Evolutionary conservation across 306 rosid genomes (phyloP).

Genomic region (Cucurbita argyrosperma): DNA sequence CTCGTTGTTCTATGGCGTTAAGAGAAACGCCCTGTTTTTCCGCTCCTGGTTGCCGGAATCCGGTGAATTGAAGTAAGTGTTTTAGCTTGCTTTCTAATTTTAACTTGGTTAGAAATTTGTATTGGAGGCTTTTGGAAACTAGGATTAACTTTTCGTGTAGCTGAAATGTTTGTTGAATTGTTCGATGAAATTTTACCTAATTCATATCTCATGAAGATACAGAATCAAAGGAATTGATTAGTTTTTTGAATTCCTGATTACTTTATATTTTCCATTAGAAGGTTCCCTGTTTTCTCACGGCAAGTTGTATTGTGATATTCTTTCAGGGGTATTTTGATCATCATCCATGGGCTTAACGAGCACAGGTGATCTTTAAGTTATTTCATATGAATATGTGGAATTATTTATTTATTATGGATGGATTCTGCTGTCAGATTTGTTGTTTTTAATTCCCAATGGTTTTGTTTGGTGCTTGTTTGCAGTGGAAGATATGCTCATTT

Average conservation of each 20-base stretch:
- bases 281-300: slow-evolving; percentile 10
- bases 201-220: background rate
- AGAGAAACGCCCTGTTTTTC: slow-evolving; percentile 59
- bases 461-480: slow-evolving; percentile 22
- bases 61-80: slow-evolving; percentile 48
- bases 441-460: background rate
- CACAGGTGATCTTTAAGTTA: slow-evolving; percentile 42
- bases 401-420: background rate
- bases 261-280: background rate
- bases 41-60: slow-evolving; percentile 71
- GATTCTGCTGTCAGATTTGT: background rate
- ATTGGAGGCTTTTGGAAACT: background rate
- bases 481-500: slow-evolving; percentile 92
- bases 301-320: slow-evolving; percentile 9
- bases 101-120: background rate
- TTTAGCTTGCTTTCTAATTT: background rate
- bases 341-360: slow-evolving; percentile 95
- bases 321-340: slow-evolving; percentile 70
- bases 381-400: background rate
- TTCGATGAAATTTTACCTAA: background rate
- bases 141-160: no score
- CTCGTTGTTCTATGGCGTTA: slow-evolving; percentile 49
- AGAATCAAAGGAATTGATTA: background rate
- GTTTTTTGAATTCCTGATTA: background rate
- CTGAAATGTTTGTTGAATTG: background rate